Conservation (phyloP, 129 eudicot species). For the Heracleum sosnowskyi region DNA sequence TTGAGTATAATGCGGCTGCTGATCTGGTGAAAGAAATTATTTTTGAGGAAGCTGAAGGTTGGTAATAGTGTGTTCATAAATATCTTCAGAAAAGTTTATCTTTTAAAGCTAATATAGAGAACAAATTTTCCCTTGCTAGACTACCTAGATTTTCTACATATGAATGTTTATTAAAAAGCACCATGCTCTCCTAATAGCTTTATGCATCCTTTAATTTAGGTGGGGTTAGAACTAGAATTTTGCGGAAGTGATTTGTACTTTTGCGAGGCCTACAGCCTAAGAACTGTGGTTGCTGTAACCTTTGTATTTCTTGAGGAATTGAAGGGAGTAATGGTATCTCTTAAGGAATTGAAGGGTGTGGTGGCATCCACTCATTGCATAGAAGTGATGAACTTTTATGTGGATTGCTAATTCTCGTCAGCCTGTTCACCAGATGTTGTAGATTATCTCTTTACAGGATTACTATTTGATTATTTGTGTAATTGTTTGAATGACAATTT, state of each 20-base stretch:
- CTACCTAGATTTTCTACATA: neutral
- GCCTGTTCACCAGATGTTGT: neutral
- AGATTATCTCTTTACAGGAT: neutral
- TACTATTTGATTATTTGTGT: neutral
- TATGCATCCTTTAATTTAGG: conserved; percentile 28
- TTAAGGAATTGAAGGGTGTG: neutral
- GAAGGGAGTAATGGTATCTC: neutral
- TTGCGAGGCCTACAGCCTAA: neutral
- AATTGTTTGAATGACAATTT: neutral
- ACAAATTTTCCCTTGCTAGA: neutral
- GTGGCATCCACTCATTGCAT: neutral
- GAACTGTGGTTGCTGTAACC: neutral
- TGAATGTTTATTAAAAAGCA: neutral
- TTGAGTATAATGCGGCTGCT: conserved; percentile 84
- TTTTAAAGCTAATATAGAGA: neutral
- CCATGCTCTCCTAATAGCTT: neutral
- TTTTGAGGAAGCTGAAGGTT: conserved; percentile 87
- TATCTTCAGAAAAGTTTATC: neutral
- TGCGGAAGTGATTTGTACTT: conserved; percentile 36
- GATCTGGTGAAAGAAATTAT: conserved; percentile 61
- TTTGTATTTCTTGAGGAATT: conserved; percentile 6
- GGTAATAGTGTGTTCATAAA: conserved; percentile 2
- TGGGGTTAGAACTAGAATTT: conserved; percentile 65
- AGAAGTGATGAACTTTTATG: neutral
- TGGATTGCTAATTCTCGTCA: neutral